Base-by-base conservation (phyloP, 345 rosid genomes). In the Ceriops zippeliana region DNA sequence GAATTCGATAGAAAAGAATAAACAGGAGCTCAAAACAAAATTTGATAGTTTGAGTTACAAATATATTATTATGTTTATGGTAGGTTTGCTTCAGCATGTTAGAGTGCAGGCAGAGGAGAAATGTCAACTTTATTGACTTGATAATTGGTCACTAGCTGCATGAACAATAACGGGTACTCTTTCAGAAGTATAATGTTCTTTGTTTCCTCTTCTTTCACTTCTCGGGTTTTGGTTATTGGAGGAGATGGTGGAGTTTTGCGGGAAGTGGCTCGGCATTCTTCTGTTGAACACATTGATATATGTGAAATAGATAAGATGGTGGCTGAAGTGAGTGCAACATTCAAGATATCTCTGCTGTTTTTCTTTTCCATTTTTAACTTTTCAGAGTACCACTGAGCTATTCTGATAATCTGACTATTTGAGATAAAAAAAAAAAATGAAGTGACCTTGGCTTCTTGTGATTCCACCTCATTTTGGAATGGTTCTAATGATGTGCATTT, bases 251-350 rank as follows among this genome's bases (percentile, higher is more conserved):
- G 97, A 11, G 96, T 93, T 62, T 70, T 91, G 42, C 84, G 92
- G 49, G 97, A 93, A 83, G 91, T 93, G 71, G 75, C 96, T 69
- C 95, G 96, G 20, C 89, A 93, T 81, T 71, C 90, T 70, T 91
- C 97, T 63, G 77, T 93, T 11, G 95, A 86, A 76, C 85, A 88
- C 72, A 86, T 93, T 76, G 98, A 89, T 74, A 89, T 93, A 30
- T 93, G 96, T 80, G 98, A 91, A 81, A 93, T 91, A 17, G 98
- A 93, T 73, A 83, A 87, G 82, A 89, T 93, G 98, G 98, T 93
- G 38, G 86, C 91, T 72, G 93, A 93, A 68, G 98, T 93, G 80
- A 91, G 98, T 85, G 58, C 7, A 47, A 38, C 35, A 22, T 11
- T 22, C 62, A 32, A 49, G 26, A 4, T 62, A 30, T 62, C 7